A percentile compares a stretch with the other conserved stretches of the same genome.
phyloP scores from a whole-genome alignment of 371 early-diverging fungal species.

The Zopfochytrium polystomum region DNA sequence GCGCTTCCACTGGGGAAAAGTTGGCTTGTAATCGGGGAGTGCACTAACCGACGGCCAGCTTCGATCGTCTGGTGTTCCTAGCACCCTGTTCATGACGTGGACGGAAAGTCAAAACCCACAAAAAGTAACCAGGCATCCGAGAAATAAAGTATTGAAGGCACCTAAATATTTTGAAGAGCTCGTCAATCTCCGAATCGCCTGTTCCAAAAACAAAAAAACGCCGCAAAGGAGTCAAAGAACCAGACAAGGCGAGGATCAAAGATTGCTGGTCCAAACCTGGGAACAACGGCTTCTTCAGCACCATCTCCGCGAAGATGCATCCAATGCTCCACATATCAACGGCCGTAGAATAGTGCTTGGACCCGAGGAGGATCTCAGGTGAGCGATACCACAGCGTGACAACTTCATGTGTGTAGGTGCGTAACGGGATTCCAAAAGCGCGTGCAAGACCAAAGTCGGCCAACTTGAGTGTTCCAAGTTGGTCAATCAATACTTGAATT shows the following conservation, averaged over 20 bases:
- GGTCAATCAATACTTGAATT: conserved; percentile 94
- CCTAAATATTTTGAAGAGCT: conserved; percentile 91
- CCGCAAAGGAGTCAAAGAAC: no score
- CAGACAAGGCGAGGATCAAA: background rate
- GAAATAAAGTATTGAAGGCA: conserved; percentile 9
- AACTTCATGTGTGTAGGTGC: conserved; percentile 85
- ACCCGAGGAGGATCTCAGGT: conserved; percentile 94
- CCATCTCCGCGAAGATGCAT: conserved; percentile 97
- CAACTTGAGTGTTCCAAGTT: conserved; percentile 76
- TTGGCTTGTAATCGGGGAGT: conserved; percentile 79
- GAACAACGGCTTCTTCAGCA: conserved; percentile 79
- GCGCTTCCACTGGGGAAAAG: conserved; percentile 68
- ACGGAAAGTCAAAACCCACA: background rate
- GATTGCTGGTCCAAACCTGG: no score
- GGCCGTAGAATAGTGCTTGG: conserved; percentile 82
- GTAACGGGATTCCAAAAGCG: conserved; percentile 57
- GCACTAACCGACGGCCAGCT: conserved; percentile 82
- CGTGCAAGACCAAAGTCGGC: conserved; percentile 75
- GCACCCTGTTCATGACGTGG: conserved; percentile 31
- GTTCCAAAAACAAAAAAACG: background rate
- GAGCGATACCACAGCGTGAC: conserved; percentile 97
- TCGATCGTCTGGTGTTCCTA: conserved; percentile 93
- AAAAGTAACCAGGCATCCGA: background rate
- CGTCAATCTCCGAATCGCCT: conserved; percentile 97
- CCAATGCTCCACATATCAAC: conserved; percentile 99